Evolutionary conservation across 2,329 filamentous ascomycete genomes (phyloP).

Genomic region (Penicillium sp.): DNA sequence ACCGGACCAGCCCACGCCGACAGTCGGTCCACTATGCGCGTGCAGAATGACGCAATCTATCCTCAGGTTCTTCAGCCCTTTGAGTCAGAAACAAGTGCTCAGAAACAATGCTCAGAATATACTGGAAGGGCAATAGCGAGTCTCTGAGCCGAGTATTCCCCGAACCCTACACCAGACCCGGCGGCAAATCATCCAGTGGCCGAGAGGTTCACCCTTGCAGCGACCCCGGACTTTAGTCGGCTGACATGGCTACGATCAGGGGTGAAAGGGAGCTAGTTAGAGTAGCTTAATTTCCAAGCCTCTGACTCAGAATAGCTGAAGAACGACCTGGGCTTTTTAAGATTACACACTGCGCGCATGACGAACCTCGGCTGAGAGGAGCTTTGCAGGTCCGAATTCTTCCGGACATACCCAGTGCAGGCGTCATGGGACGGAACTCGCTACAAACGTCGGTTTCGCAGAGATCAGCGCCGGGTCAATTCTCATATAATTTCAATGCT

Average conservation of each 20-base stretch:
- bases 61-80: background rate
- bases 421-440: slow-evolving; percentile 6
- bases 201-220: background rate
- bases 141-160: background rate
- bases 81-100: background rate
- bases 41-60: slow-evolving; percentile 3
- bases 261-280: background rate
- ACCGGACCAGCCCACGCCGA: slow-evolving; percentile 8
- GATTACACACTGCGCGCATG: background rate
- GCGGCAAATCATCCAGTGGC: slow-evolving; percentile 22
- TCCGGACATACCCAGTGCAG: slow-evolving; percentile 11
- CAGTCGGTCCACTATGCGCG: slow-evolving; percentile 2
- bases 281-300: background rate
- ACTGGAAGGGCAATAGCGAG: background rate
- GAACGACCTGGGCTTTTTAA: slow-evolving; percentile 11
- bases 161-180: background rate
- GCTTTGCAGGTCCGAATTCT: slow-evolving; percentile 17
- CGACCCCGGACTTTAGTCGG: slow-evolving; percentile 1
- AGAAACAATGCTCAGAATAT: background rate
- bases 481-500: background rate
- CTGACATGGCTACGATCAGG: background rate
- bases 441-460: slow-evolving; percentile 6
- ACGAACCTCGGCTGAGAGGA: slow-evolving; percentile 25
- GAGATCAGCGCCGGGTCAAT: slow-evolving; percentile 11
- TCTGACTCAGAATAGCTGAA: slow-evolving; percentile 11